A percentile compares a stretch with the other conserved stretches of the same genome.
These are phyloP conservation scores for Fabrea salina DNA, from an alignment of 169 alveolate genomes.

Conservation along the genomic window DNA sequence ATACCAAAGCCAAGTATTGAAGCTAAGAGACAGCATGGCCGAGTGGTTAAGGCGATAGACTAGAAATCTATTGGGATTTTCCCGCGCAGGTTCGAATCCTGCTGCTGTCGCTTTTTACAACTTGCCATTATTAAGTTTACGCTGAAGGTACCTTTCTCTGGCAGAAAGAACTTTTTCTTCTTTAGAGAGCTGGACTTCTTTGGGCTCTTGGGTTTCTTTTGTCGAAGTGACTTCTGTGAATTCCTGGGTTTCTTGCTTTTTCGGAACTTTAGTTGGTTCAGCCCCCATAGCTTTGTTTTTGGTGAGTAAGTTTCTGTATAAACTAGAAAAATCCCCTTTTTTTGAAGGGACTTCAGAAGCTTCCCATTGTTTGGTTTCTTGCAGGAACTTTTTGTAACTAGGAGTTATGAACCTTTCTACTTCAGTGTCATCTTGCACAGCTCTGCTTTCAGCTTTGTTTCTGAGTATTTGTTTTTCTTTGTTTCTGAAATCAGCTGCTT, in stretches of 20 bases:
- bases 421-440: neutral
- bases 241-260: neutral
- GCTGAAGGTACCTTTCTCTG: neutral
- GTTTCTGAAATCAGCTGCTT: neutral
- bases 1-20: too few relatives aligned
- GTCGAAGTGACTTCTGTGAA: neutral
- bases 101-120: constrained; percentile 60
- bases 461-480: neutral
- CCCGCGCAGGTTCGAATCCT: constrained; percentile 79
- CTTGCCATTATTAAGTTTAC: too few relatives aligned
- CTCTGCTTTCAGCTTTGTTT: neutral
- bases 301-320: neutral
- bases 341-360: neutral
- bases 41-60: constrained; percentile 39
- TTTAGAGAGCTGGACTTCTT: neutral
- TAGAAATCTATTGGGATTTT: constrained; percentile 35
- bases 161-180: neutral
- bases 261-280: neutral
- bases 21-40: constrained; percentile 39
- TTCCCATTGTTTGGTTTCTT: neutral
- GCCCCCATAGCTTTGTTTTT: neutral
- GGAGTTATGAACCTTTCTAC: neutral
- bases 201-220: neutral
- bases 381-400: neutral
- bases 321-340: neutral